Conservation (phyloP, 495 filamentous ascomycete genomes). For the Daldinia loculata region DNA sequence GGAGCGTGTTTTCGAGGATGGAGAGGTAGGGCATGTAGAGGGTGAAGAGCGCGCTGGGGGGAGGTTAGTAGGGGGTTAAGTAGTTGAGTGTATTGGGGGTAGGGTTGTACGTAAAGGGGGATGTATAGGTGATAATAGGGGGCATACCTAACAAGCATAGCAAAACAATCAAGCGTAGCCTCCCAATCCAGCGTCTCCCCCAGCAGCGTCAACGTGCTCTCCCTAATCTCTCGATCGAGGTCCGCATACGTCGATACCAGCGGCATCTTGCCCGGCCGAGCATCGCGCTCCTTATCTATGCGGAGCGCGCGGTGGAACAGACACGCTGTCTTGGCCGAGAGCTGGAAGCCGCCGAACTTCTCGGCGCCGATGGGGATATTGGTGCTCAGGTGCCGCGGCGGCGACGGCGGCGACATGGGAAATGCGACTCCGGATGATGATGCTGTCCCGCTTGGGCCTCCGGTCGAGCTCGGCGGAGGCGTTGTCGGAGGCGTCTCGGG, state of each 20-base stretch:
- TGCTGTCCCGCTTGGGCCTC: background rate
- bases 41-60: conserved; percentile 30
- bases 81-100: background rate
- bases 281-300: conserved; percentile 44
- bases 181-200: conserved; percentile 44
- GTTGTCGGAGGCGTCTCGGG: conserved; percentile 41
- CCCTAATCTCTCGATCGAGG: conserved; percentile 41
- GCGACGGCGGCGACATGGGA: conserved; percentile 32
- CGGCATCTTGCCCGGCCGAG: conserved; percentile 38
- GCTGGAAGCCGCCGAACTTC: conserved; percentile 40
- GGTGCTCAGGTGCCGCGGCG: conserved; percentile 33
- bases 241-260: conserved; percentile 34
- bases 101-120: no score
- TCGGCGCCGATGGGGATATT: conserved; percentile 23
- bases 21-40: conserved; percentile 36
- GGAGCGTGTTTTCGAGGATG: conserved; percentile 14
- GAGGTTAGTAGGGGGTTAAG: background rate
- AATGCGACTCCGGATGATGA: background rate
- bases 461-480: conserved; percentile 4
- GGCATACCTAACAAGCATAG: conserved; percentile 43
- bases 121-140: background rate
- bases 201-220: conserved; percentile 36
- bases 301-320: conserved; percentile 43
- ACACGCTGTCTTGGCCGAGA: conserved; percentile 41
- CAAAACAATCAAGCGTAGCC: conserved; percentile 43